Percentiles rank a stretch among this genome's conserved stretches.
phyloP scores from a whole-genome alignment of 805 yeast species.

The Kluyveromyces nonfermentans region DNA sequence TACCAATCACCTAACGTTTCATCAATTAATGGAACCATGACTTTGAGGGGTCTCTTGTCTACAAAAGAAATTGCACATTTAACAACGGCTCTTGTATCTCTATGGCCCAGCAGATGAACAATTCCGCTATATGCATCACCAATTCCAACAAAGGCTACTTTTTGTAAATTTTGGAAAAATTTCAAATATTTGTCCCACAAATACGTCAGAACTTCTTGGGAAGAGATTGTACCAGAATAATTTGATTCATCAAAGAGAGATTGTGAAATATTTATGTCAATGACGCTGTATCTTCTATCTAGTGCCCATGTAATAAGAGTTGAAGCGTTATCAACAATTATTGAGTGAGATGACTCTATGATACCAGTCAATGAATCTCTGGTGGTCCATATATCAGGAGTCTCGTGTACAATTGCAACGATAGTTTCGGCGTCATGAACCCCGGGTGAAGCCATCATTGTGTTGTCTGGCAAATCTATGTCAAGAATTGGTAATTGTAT shows the following conservation, averaged over 20 bases:
- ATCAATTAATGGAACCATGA: conserved; percentile 79
- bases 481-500: conserved; percentile 56
- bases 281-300: conserved; percentile 56
- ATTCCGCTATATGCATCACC: conserved; percentile 87
- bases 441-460: conserved; percentile 52
- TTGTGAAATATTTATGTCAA: conserved; percentile 77
- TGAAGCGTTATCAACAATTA: conserved; percentile 65
- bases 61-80: conserved; percentile 63
- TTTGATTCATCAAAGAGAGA: conserved; percentile 35
- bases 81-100: conserved; percentile 55
- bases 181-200: conserved; percentile 88
- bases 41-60: conserved; percentile 59
- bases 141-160: conserved; percentile 71
- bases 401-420: conserved; percentile 73
- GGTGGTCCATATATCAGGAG: conserved; percentile 88
- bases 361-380: conserved; percentile 71
- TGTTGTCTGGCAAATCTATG: conserved; percentile 26
- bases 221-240: conserved; percentile 53
- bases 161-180: conserved; percentile 55
- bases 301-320: conserved; percentile 62
- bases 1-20: conserved; percentile 90
- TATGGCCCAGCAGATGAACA: conserved; percentile 79
- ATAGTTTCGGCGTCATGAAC: conserved; percentile 56
- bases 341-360: conserved; percentile 61
- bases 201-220: conserved; percentile 70